Percentiles rank a stretch among this genome's conserved stretches.
phyloP scores from a whole-genome alignment of 371 early-diverging fungal genomes.

The Mucor sp. region DNA sequence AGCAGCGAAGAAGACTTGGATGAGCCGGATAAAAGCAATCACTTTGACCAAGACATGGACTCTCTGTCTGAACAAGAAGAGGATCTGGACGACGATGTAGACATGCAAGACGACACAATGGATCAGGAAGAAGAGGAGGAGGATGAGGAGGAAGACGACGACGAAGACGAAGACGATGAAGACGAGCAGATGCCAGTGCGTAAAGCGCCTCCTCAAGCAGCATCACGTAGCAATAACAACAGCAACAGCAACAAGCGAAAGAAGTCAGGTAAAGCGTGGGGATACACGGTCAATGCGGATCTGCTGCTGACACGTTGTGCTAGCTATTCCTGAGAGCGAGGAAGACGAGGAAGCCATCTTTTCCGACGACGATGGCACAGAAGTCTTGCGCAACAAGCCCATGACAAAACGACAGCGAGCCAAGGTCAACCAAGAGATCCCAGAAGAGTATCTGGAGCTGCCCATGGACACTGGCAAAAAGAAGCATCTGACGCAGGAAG shows the following conservation, averaged over 20 bases:
- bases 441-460: slow-evolving; percentile 67
- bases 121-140: slow-evolving; percentile 33
- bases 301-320: neutral
- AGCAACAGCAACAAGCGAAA: slow-evolving; percentile 21
- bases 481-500: slow-evolving; percentile 66
- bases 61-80: slow-evolving; percentile 36
- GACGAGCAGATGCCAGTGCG: slow-evolving; percentile 24
- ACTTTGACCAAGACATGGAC: slow-evolving; percentile 24
- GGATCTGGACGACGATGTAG: slow-evolving; percentile 26
- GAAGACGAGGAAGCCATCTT: slow-evolving; percentile 24
- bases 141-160: slow-evolving; percentile 34
- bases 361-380: slow-evolving; percentile 47
- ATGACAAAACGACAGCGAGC: slow-evolving; percentile 78
- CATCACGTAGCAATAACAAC: neutral
- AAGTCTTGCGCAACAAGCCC: slow-evolving; percentile 51
- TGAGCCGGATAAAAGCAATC: slow-evolving; percentile 19
- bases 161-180: slow-evolving; percentile 38
- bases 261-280: slow-evolving; percentile 25
- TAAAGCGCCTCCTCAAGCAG: slow-evolving; percentile 1
- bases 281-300: neutral
- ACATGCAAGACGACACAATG: slow-evolving; percentile 24
- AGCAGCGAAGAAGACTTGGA: slow-evolving; percentile 38
- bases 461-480: slow-evolving; percentile 67
- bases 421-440: slow-evolving; percentile 56
- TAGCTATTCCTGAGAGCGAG: slow-evolving; percentile 10